phyloP scores from a whole-genome alignment of 2,329 filamentous ascomycete genomes.

The Stachybotrys chartarum region DNA sequence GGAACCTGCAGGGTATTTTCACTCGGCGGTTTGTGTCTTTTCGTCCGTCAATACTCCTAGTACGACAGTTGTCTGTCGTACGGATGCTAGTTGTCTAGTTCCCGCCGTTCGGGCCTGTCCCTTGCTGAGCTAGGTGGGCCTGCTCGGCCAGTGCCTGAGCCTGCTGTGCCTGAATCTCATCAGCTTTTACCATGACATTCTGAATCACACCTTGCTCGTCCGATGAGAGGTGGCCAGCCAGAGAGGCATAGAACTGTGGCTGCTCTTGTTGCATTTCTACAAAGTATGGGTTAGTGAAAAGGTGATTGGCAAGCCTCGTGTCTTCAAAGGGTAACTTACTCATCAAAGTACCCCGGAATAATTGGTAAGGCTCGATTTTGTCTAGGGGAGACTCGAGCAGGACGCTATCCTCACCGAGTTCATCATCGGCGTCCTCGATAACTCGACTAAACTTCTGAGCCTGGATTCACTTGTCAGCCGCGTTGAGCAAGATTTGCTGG shows the following conservation, averaged over 20 bases:
- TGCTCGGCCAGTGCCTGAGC: conserved; percentile 14
- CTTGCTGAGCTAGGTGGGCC: conserved; percentile 20
- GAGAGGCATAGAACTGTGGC: conserved; percentile 75
- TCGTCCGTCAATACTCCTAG: no score
- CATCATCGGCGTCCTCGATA: conserved; percentile 66
- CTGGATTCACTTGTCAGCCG: conserved; percentile 33
- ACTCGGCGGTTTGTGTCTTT: no score
- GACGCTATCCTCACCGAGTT: conserved; percentile 86
- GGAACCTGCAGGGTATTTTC: no score
- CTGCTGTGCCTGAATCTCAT: conserved; percentile 30
- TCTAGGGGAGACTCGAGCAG: conserved; percentile 91
- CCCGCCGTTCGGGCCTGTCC: conserved; percentile 16
- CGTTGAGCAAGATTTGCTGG: background rate
- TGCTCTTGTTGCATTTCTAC: conserved; percentile 83
- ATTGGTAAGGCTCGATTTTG: conserved; percentile 86
- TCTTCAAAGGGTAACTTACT: conserved; percentile 50
- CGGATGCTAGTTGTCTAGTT: conserved; percentile 9
- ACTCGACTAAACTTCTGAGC: conserved; percentile 76
- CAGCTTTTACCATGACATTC: conserved; percentile 61
- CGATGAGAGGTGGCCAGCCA: conserved; percentile 70
- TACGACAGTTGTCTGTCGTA: background rate
- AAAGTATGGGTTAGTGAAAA: background rate
- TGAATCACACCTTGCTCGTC: conserved; percentile 81
- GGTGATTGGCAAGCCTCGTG: background rate
- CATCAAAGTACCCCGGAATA: conserved; percentile 76